Percentiles rank a stretch among this genome's conserved stretches.
Evolutionary conservation across 1,284 basidiomycete species (phyloP).

Genomic region (Ganoderma lucidum): DNA sequence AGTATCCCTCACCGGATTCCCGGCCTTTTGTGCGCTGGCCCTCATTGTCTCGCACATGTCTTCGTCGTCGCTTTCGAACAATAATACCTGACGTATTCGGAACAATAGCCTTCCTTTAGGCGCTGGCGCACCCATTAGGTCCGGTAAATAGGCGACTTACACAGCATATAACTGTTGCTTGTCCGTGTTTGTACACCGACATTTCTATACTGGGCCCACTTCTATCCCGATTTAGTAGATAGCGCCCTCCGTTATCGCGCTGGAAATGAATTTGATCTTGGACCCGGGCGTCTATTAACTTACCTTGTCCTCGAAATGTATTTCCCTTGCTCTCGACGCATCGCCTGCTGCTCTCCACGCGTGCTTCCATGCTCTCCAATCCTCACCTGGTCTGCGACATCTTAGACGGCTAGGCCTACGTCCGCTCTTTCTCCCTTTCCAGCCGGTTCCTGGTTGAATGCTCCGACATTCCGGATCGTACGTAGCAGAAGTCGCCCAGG

Average conservation of each 20-base stretch:
- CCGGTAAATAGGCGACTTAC: slow-evolving; percentile 10
- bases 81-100: slow-evolving; percentile 28
- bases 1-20: slow-evolving; percentile 23
- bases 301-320: slow-evolving; percentile 21
- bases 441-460: background rate
- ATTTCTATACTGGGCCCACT: slow-evolving; percentile 3
- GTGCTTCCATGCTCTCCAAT: background rate
- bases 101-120: slow-evolving; percentile 25
- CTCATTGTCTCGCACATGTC: slow-evolving; percentile 27
- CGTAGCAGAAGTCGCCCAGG: too few species aligned
- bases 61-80: slow-evolving; percentile 23
- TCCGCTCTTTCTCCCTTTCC: background rate
- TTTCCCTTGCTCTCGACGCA: slow-evolving; percentile 4
- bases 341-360: background rate
- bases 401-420: background rate
- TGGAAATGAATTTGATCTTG: background rate
- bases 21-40: slow-evolving; percentile 32
- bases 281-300: background rate
- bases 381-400: background rate
- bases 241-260: background rate
- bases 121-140: slow-evolving; percentile 23
- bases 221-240: slow-evolving; percentile 6
- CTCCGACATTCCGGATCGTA: background rate
- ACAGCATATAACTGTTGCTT: slow-evolving; percentile 18
- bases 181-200: slow-evolving; percentile 20